These are phyloP conservation scores for Pseudozyma sp. DNA, from an alignment of 1,284 basidiomycete species.

Conservation along the genomic window DNA sequence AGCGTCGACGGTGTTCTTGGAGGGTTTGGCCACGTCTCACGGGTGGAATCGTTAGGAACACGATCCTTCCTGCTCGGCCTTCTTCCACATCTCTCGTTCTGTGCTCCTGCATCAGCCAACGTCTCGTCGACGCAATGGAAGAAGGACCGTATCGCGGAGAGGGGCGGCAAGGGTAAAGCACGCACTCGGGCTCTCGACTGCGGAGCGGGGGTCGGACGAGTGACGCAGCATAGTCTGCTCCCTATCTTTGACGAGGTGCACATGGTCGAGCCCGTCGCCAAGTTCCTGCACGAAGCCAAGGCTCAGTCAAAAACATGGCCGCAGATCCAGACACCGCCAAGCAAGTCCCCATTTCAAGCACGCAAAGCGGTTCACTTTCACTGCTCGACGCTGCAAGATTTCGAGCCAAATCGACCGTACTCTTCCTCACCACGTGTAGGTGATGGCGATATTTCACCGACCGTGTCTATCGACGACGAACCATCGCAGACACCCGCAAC, in stretches of 20 bases:
- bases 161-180: constrained; percentile 57
- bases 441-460: constrained; percentile 21
- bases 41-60: constrained; percentile 66
- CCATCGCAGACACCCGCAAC: background rate
- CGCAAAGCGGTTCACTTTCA: constrained; percentile 65
- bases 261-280: constrained; percentile 66
- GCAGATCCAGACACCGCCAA: constrained; percentile 47
- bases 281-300: constrained; percentile 64
- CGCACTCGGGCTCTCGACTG: constrained; percentile 64
- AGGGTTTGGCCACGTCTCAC: constrained; percentile 65
- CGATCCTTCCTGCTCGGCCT: constrained; percentile 62
- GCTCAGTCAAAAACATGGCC: constrained; percentile 51
- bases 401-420: constrained; percentile 57
- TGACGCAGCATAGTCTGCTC: constrained; percentile 61
- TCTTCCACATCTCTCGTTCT: constrained; percentile 59
- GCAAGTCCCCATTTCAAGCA: constrained; percentile 55
- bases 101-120: constrained; percentile 57
- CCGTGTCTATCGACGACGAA: constrained; percentile 38
- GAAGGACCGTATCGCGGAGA: constrained; percentile 41
- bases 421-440: constrained; percentile 23
- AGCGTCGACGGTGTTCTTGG: constrained; percentile 67
- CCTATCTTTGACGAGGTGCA: constrained; percentile 67
- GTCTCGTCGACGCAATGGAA: constrained; percentile 52
- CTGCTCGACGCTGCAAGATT: constrained; percentile 61
- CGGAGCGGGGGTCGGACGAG: constrained; percentile 67